phyloP scores from a whole-genome alignment of 148 eudicot genomes.

The Nepenthes mirabilis region DNA sequence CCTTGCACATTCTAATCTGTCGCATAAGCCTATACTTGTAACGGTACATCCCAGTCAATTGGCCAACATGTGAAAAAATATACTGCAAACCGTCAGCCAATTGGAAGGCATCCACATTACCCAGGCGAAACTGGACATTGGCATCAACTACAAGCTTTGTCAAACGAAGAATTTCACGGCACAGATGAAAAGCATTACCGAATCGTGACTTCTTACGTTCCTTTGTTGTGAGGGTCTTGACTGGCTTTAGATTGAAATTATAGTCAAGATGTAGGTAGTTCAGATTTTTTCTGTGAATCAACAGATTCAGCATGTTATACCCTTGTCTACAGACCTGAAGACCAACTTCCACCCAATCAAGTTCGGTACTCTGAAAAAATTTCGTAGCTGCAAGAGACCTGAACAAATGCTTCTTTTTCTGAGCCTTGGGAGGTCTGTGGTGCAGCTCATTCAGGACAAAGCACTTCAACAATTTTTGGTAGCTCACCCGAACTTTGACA shows the following conservation, averaged over 20 bases:
- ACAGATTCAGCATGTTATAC: conserved; percentile 92
- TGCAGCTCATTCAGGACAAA: conserved; percentile 96
- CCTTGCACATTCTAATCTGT: conserved; percentile 97
- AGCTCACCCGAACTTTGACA: conserved; percentile 98
- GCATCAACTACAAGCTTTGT: conserved; percentile 99
- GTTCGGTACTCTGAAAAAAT: conserved; percentile 93
- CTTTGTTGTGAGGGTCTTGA: conserved; percentile 94
- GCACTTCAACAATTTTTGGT: conserved; percentile 89
- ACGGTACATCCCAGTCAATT: conserved; percentile 95
- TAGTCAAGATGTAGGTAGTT: conserved; percentile 98
- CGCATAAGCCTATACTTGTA: conserved; percentile 98
- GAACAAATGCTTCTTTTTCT: conserved; percentile 94
- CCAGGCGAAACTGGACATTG: conserved; percentile 94
- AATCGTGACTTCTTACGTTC: conserved; percentile 97
- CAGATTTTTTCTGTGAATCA: conserved; percentile 93
- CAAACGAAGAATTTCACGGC: conserved; percentile 96
- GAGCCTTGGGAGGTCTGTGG: conserved; percentile 98
- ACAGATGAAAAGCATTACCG: conserved; percentile 95
- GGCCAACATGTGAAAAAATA: conserved; percentile 97
- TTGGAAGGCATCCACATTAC: conserved; percentile 99
- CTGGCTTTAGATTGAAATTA: conserved; percentile 95
- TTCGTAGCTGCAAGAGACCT: conserved; percentile 92
- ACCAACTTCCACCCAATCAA: conserved; percentile 99
- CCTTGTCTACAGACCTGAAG: conserved; percentile 99
- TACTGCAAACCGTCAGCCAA: conserved; percentile 99